These are phyloP conservation scores for Reticulascus tulasneorum DNA, from an alignment of 2,329 filamentous ascomycete genomes.

Conservation along the genomic window DNA sequence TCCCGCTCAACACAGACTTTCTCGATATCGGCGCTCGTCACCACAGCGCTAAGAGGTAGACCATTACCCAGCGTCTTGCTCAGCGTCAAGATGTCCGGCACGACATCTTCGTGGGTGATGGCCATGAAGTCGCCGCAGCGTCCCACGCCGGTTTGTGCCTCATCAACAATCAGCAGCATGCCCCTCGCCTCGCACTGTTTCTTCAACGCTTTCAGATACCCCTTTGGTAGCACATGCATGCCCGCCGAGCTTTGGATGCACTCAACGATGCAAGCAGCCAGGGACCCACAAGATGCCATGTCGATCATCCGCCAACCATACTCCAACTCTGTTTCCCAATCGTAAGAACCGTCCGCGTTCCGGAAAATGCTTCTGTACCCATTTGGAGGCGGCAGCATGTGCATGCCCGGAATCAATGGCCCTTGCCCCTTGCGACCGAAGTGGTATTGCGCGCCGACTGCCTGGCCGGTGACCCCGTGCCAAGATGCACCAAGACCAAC, in stretches of 20 bases:
- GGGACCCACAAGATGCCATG: constrained; percentile 53
- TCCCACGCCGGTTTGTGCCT: constrained; percentile 58
- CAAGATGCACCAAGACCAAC: constrained; percentile 56
- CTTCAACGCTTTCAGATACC: constrained; percentile 55
- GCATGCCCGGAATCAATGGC: constrained; percentile 50
- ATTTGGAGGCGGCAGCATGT: constrained; percentile 56
- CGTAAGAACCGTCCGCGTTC: constrained; percentile 53
- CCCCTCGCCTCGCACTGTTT: constrained; percentile 49
- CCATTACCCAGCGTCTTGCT: constrained; percentile 61
- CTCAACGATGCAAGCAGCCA: constrained; percentile 62
- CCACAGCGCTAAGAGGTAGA: constrained; percentile 53
- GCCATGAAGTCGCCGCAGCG: constrained; percentile 57
- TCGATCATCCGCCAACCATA: constrained; percentile 60
- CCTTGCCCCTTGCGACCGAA: constrained; percentile 47
- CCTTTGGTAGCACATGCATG: constrained; percentile 54
- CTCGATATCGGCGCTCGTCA: constrained; percentile 52
- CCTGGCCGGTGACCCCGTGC: constrained; percentile 57
- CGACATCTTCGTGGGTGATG: constrained; percentile 48
- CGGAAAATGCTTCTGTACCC: constrained; percentile 58
- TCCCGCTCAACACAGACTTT: constrained; percentile 40
- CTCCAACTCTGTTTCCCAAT: constrained; percentile 59
- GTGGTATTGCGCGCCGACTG: constrained; percentile 52
- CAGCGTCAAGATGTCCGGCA: constrained; percentile 57
- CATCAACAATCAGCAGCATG: constrained; percentile 60
- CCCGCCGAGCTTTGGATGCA: constrained; percentile 57